phyloP scores from a whole-genome alignment of 768 basidiomycete genomes.

The Scleroderma bovista region DNA sequence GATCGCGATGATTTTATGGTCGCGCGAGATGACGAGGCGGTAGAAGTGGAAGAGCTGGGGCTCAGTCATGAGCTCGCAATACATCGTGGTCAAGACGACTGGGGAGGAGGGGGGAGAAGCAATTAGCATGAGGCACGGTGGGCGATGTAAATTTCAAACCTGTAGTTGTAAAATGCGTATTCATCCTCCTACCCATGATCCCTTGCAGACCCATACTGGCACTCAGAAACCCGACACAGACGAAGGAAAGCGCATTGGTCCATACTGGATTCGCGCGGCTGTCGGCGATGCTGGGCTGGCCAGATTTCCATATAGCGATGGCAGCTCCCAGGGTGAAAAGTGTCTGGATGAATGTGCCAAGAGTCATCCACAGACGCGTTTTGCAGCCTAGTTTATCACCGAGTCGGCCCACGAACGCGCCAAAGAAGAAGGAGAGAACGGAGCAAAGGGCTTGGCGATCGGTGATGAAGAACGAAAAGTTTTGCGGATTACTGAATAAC shows the following conservation, averaged over 20 bases:
- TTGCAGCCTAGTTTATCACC: constrained; percentile 74
- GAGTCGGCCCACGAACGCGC: constrained; percentile 72
- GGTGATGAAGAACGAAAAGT: constrained; percentile 64
- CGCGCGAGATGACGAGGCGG: constrained; percentile 51
- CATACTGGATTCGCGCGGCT: constrained; percentile 62
- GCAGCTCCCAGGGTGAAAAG: constrained; percentile 72
- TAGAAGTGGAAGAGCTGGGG: constrained; percentile 62
- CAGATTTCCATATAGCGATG: constrained; percentile 65
- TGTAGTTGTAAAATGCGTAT: constrained; percentile 74
- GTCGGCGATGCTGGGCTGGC: constrained; percentile 47
- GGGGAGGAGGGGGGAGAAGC: too few relatives aligned
- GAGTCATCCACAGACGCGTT: constrained; percentile 68
- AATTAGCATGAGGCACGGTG: too few relatives aligned
- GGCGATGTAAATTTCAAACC: too few relatives aligned
- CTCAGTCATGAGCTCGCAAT: constrained; percentile 85
- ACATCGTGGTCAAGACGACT: constrained; percentile 84
- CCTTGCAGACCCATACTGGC: constrained; percentile 77
- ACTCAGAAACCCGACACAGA: constrained; percentile 74
- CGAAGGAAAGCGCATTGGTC: constrained; percentile 61
- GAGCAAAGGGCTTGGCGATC: constrained; percentile 84
- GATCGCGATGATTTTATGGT: constrained; percentile 68
- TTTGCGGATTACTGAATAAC: constrained; percentile 55
- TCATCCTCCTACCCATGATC: constrained; percentile 69
- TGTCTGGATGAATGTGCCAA: constrained; percentile 68
- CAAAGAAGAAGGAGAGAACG: constrained; percentile 66